These are phyloP conservation scores for Thelephora aurantiotincta DNA, from an alignment of 768 basidiomycete genomes.

Conservation along the genomic window DNA sequence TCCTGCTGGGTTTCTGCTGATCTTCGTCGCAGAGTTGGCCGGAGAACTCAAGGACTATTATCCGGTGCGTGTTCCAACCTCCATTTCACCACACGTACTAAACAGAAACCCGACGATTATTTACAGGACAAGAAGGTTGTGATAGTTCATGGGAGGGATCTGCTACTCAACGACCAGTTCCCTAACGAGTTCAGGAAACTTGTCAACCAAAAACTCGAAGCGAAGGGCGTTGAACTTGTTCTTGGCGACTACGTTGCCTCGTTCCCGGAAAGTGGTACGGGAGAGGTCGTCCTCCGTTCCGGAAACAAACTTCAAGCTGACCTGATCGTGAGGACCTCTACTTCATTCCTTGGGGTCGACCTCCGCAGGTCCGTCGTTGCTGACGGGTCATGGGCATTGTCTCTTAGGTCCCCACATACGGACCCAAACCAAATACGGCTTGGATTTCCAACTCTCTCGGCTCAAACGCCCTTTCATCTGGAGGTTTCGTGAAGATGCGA, in stretches of 20 bases:
- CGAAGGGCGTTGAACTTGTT: conserved; percentile 34
- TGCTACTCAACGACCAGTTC: conserved; percentile 41
- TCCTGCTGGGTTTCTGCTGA: too few species aligned
- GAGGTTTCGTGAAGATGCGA: conserved; percentile 33
- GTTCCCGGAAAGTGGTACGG: conserved; percentile 22
- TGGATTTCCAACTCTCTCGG: conserved; percentile 29
- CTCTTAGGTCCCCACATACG: conserved; percentile 16
- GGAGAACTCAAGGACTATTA: conserved; percentile 30
- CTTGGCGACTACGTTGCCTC: conserved; percentile 39
- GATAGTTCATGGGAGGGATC: conserved; percentile 36
- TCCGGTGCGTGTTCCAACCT: conserved; percentile 14
- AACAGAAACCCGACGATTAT: background rate
- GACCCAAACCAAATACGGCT: conserved; percentile 33
- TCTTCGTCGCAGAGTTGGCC: conserved; percentile 20
- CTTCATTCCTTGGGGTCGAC: background rate
- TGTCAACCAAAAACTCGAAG: conserved; percentile 25
- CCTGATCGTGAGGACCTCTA: conserved; percentile 33
- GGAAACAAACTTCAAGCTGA: conserved; percentile 37
- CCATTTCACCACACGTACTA: background rate
- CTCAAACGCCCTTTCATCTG: conserved; percentile 17
- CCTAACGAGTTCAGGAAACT: conserved; percentile 36
- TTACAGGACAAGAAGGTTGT: conserved; percentile 26
- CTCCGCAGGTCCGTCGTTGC: background rate
- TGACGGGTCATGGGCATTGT: background rate
- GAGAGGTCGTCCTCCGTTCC: conserved; percentile 32